These are phyloP conservation scores for Suillus hirtellus DNA, from an alignment of 768 basidiomycete species.

Conservation along the genomic window DNA sequence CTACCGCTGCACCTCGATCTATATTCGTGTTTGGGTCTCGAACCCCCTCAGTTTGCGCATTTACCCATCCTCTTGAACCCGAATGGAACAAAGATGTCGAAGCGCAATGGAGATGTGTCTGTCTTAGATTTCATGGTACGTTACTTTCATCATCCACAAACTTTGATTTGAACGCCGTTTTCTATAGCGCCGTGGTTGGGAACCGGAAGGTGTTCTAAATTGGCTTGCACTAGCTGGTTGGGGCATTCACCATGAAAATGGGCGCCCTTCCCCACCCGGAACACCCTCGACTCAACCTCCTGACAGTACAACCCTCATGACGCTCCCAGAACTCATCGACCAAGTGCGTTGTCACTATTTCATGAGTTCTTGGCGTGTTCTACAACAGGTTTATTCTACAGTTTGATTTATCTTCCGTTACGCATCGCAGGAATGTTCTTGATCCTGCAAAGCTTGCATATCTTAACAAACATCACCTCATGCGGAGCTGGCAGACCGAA, in stretches of 20 bases:
- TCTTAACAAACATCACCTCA: slow-evolving; percentile 86
- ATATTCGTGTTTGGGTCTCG: slow-evolving; percentile 73
- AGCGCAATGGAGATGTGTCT: slow-evolving; percentile 86
- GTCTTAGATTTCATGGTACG: slow-evolving; percentile 85
- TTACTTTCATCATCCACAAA: slow-evolving; percentile 12
- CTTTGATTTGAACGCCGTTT: slow-evolving; percentile 7
- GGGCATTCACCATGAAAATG: slow-evolving; percentile 56
- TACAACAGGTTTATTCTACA: slow-evolving; percentile 26
- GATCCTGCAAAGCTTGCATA: slow-evolving; percentile 80
- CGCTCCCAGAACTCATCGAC: slow-evolving; percentile 61
- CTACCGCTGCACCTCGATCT: slow-evolving; percentile 89
- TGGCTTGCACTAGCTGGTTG: slow-evolving; percentile 96
- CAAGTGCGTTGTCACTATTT: slow-evolving; percentile 41
- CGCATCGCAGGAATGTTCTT: slow-evolving; percentile 81
- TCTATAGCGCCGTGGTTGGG: slow-evolving; percentile 79
- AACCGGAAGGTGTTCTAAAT: slow-evolving; percentile 85
- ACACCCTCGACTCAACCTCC: slow-evolving; percentile 44
- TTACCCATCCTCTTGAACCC: slow-evolving; percentile 87
- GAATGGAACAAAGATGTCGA: slow-evolving; percentile 94
- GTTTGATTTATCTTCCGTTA: slow-evolving; percentile 79
- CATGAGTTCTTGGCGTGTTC: slow-evolving; percentile 5
- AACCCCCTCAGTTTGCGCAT: slow-evolving; percentile 84
- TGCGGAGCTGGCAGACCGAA: slow-evolving; percentile 50
- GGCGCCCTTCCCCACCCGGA: slow-evolving; percentile 23
- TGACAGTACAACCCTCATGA: slow-evolving; percentile 66